These are phyloP conservation scores for Panaeolus papilionaceus DNA, from an alignment of 768 basidiomycete genomes.

Conservation along the genomic window DNA sequence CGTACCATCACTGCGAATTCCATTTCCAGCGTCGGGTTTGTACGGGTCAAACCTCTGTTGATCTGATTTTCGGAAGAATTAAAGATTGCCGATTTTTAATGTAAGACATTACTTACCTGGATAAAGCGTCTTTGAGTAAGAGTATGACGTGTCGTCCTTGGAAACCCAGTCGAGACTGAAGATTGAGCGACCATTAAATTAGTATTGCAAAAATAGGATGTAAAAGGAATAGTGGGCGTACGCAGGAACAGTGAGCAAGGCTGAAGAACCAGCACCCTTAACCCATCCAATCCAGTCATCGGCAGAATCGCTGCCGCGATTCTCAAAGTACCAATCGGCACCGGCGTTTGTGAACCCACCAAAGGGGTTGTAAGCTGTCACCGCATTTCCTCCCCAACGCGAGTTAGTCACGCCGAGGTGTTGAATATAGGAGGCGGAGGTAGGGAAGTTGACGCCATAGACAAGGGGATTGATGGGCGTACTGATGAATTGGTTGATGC, in stretches of 20 bases:
- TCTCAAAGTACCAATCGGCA: conserved; percentile 62
- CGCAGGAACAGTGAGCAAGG: conserved; percentile 56
- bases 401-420: conserved; percentile 2
- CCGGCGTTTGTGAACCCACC: conserved; percentile 63
- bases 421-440: conserved; percentile 26
- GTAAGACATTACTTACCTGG: conserved; percentile 39
- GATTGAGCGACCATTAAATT: neutral
- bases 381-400: conserved; percentile 12
- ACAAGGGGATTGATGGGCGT: conserved; percentile 50
- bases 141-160: conserved; percentile 58
- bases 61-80: conserved; percentile 32
- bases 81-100: neutral
- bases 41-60: conserved; percentile 53
- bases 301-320: conserved; percentile 47
- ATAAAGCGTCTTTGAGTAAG: conserved; percentile 50
- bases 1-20: conserved; percentile 53
- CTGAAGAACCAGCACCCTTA: conserved; percentile 46
- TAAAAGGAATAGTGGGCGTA: conserved; percentile 31
- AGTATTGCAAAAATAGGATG: neutral
- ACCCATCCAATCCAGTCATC: conserved; percentile 59
- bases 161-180: conserved; percentile 62
- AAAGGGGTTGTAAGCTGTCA: conserved; percentile 57
- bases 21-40: conserved; percentile 54
- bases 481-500: neutral
- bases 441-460: conserved; percentile 63